These are phyloP conservation scores for Voacanga thouarsii DNA, from an alignment of 257 asterid species.

Conservation along the genomic window DNA sequence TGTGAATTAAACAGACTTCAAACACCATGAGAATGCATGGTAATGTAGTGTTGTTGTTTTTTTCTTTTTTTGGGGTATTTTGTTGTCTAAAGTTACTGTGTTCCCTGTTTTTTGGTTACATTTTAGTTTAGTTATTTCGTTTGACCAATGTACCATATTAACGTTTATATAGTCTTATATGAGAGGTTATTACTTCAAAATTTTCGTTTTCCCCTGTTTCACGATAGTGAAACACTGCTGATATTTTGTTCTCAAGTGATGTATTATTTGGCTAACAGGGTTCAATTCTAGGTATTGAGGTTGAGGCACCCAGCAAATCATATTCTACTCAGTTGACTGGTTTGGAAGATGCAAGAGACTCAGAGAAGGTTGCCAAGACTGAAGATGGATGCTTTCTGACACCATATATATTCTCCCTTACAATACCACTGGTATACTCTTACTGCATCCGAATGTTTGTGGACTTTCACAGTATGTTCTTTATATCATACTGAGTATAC, in stretches of 20 bases:
- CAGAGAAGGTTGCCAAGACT: conserved; percentile 34
- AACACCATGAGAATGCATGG: neutral
- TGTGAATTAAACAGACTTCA: neutral
- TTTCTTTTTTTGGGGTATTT: no score
- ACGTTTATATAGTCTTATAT: neutral
- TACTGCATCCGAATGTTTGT: neutral
- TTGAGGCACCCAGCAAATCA: conserved; percentile 67
- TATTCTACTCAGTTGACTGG: conserved; percentile 50
- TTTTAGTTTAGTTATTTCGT: neutral
- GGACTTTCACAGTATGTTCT: neutral
- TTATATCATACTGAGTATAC: neutral
- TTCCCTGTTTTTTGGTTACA: neutral
- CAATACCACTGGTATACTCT: conserved; percentile 64
- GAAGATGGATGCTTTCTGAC: conserved; percentile 70
- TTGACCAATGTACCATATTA: neutral
- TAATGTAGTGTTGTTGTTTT: no score
- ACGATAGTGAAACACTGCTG: conserved; percentile 25
- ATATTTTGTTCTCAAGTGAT: conserved; percentile 53
- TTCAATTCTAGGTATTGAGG: conserved; percentile 99
- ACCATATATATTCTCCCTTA: conserved; percentile 64
- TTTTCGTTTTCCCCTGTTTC: conserved; percentile 16
- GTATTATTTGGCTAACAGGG: conserved; percentile 99
- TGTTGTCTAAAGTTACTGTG: neutral
- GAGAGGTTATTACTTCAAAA: neutral
- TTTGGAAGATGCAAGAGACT: conserved; percentile 32